A percentile compares a stretch with the other conserved stretches of the same genome.
Evolutionary conservation across 129 eudicot species (phyloP).

Genomic region (Helianthus annuus): DNA sequence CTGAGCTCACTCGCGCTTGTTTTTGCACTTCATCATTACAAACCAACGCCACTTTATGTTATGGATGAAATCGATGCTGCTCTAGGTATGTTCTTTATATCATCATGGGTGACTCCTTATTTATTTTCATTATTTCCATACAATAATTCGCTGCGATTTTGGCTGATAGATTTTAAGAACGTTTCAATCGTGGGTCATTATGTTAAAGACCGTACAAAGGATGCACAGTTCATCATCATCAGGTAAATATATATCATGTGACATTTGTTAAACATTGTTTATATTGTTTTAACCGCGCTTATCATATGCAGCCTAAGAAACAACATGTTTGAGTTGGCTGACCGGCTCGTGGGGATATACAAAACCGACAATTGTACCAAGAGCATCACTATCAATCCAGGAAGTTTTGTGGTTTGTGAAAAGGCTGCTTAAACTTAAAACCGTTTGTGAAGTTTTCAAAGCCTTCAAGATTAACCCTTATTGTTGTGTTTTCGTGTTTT

Average conservation of each 20-base stretch:
- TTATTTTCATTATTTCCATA: background rate
- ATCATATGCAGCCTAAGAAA: conserved; percentile 76
- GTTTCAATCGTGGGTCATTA: conserved; percentile 99
- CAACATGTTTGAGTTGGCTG: conserved; percentile 99
- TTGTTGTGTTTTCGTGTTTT: conserved; percentile 19
- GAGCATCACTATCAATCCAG: conserved; percentile 91
- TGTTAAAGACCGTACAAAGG: conserved; percentile 92
- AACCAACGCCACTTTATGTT: conserved; percentile 97
- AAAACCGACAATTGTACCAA: conserved; percentile 97
- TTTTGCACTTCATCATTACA: conserved; percentile 97
- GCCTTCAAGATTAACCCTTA: background rate
- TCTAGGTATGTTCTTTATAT: conserved; percentile 50
- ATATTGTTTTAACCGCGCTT: background rate
- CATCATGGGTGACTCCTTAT: background rate
- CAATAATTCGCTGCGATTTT: background rate
- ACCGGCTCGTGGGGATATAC: conserved; percentile 94
- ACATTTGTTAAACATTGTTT: background rate
- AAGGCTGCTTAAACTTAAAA: conserved; percentile 49
- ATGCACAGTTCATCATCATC: conserved; percentile 93
- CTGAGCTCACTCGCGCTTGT: conserved; percentile 96
- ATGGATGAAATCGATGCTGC: conserved; percentile 99
- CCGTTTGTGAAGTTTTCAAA: background rate
- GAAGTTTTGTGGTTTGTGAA: conserved; percentile 72
- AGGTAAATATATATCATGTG: conserved; percentile 47
- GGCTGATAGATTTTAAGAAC: conserved; percentile 75